phyloP scores from a whole-genome alignment of 78 protist species.

The Dictyostelium purpureum region DNA sequence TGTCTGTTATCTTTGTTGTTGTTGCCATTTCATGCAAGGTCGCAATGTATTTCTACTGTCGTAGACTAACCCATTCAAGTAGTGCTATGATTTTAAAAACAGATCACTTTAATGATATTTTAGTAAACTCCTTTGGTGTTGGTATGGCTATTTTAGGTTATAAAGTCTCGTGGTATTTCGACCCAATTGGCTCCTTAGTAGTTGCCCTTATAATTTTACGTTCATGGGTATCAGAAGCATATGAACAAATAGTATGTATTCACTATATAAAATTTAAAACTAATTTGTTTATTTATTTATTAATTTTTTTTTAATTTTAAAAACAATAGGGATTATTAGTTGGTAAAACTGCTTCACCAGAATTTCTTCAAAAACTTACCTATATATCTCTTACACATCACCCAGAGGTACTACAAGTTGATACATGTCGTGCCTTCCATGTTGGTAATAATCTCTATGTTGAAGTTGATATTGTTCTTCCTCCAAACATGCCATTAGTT shows the following conservation, averaged over 20 bases:
- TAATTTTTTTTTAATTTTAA: no score
- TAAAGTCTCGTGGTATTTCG: conserved; percentile 66
- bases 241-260: conserved; percentile 81
- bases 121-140: conserved; percentile 82
- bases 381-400: conserved; percentile 54
- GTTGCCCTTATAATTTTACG: conserved; percentile 84
- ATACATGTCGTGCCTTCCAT: conserved; percentile 87
- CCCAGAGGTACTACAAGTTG: conserved; percentile 75
- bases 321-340: conserved; percentile 67
- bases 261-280: no score
- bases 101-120: conserved; percentile 91
- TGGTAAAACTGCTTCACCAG: conserved; percentile 85
- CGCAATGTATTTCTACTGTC: conserved; percentile 81
- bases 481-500: conserved; percentile 16
- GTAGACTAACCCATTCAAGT: conserved; percentile 29
- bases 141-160: conserved; percentile 73
- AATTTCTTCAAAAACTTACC: conserved; percentile 77
- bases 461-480: conserved; percentile 87
- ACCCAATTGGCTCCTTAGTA: conserved; percentile 89
- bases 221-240: conserved; percentile 83
- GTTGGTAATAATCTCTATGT: conserved; percentile 81
- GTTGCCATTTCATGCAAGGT: conserved; percentile 75
- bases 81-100: conserved; percentile 73
- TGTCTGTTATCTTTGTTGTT: conserved; percentile 46
- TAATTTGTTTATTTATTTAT: no score